These are phyloP conservation scores for Suillus plorans DNA, from an alignment of 768 basidiomycete species.

Conservation along the genomic window DNA sequence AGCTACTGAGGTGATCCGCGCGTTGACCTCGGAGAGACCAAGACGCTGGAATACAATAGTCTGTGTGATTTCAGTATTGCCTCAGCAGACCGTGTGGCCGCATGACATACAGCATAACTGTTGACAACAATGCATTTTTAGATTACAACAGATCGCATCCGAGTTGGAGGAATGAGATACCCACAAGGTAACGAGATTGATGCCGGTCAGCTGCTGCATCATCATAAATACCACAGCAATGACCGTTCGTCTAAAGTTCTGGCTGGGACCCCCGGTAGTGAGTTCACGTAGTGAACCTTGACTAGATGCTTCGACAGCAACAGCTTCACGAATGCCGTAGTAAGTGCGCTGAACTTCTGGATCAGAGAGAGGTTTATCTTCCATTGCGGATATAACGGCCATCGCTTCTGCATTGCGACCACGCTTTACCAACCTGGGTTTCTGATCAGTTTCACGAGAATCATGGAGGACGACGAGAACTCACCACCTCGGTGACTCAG, in stretches of 20 bases:
- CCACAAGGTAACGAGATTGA: constrained; percentile 30
- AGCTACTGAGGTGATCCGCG: constrained; percentile 30
- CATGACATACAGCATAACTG: constrained; percentile 14
- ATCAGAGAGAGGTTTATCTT: constrained; percentile 35
- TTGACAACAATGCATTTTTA: background rate
- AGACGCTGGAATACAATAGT: constrained; percentile 18
- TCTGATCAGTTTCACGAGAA: background rate
- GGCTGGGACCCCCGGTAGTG: constrained; percentile 36
- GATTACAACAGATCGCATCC: background rate
- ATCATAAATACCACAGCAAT: constrained; percentile 19
- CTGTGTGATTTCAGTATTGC: constrained; percentile 6
- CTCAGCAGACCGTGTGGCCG: background rate
- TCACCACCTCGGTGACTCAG: constrained; percentile 36
- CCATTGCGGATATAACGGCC: constrained; percentile 42
- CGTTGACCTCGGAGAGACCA: constrained; percentile 23
- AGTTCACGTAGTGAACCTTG: constrained; percentile 34
- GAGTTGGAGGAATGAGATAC: background rate
- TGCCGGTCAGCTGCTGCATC: constrained; percentile 35
- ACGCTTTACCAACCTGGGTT: constrained; percentile 12
- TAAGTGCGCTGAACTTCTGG: constrained; percentile 33
- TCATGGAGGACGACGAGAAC: background rate
- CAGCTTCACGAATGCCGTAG: constrained; percentile 38
- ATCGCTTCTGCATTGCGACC: constrained; percentile 40
- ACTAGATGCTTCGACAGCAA: constrained; percentile 26
- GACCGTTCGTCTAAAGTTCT: constrained; percentile 37